These are phyloP conservation scores for Leishmania turanica DNA, from an alignment of 208 protist genomes.

Conservation along the genomic window DNA sequence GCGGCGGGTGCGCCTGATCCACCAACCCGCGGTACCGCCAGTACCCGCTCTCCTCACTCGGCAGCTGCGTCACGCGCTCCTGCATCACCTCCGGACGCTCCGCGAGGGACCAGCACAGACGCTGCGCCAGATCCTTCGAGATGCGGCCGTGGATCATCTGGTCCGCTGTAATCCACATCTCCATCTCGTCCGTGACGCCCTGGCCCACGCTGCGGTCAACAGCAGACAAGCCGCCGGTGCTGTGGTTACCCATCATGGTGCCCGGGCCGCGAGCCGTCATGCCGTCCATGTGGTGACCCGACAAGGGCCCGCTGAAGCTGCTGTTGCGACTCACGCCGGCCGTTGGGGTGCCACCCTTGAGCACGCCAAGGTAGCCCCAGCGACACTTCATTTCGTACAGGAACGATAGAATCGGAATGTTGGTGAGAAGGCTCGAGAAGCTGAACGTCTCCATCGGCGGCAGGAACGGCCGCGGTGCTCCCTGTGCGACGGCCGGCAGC, in stretches of 20 bases:
- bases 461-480: conserved; percentile 21
- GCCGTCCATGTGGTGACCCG: conserved; percentile 3
- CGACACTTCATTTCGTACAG: conserved; percentile 87
- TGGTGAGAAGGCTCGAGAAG: conserved; percentile 87
- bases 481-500: conserved; percentile 3
- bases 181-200: conserved; percentile 67
- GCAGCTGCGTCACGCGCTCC: conserved; percentile 53
- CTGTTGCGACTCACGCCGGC: conserved; percentile 19
- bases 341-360: conserved; percentile 41
- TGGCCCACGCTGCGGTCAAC: conserved; percentile 37
- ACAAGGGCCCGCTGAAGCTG: conserved; percentile 10
- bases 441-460: conserved; percentile 88
- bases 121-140: conserved; percentile 62
- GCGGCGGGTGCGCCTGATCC: conserved; percentile 55
- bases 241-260: conserved; percentile 32
- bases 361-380: conserved; percentile 67
- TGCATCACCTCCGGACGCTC: conserved; percentile 70
- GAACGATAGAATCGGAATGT: conserved; percentile 85
- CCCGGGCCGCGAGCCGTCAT: conserved; percentile 23
- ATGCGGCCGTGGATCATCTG: conserved; percentile 83
- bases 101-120: conserved; percentile 72
- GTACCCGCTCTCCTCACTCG: conserved; percentile 54
- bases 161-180: conserved; percentile 88
- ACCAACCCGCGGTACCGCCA: conserved; percentile 85
- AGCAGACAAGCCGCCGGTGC: conserved; percentile 29